Percentiles rank a stretch among this genome's conserved stretches.
Evolutionary conservation across 352 stramenopile genomes (phyloP).

Genomic region (Globisporangium nunn): DNA sequence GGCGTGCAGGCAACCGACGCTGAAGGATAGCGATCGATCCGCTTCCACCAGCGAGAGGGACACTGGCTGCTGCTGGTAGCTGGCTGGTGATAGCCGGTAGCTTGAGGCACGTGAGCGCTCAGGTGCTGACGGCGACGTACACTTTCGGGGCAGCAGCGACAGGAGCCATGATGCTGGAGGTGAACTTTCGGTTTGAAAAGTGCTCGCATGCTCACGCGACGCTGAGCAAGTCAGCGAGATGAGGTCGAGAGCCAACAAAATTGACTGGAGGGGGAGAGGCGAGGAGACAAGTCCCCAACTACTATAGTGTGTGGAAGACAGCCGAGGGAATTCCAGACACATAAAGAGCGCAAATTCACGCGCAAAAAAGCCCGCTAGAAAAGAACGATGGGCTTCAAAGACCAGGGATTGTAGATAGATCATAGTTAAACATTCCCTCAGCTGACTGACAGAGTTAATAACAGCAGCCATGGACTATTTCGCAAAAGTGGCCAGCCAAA

Average conservation of each 20-base stretch:
- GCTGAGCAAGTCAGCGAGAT: neutral
- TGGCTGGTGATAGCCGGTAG: neutral
- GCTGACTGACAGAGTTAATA: no score
- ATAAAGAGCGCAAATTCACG: no score
- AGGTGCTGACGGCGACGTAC: conserved; percentile 37
- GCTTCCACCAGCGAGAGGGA: no score
- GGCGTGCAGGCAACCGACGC: neutral
- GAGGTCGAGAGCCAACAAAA: neutral
- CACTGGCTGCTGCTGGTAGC: neutral
- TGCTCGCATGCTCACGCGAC: conserved; percentile 15
- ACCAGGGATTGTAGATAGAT: no score
- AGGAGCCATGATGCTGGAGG: conserved; percentile 67
- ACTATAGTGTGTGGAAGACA: neutral
- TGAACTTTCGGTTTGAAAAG: conserved; percentile 89
- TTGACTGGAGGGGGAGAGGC: neutral
- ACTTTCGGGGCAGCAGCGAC: conserved; percentile 64
- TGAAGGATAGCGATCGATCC: neutral
- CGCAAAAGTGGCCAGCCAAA: no score
- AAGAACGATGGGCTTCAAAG: no score
- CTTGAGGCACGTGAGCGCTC: neutral
- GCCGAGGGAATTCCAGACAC: no score
- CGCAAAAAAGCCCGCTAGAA: no score
- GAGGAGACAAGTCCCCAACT: no score
- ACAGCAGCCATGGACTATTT: no score
- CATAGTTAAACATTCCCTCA: no score